Evolutionary conservation across 1,139 yeast genomes (phyloP), one percentile per base, ranked within the genome.

Genomic region (Arxiozyma telluris): DNA sequence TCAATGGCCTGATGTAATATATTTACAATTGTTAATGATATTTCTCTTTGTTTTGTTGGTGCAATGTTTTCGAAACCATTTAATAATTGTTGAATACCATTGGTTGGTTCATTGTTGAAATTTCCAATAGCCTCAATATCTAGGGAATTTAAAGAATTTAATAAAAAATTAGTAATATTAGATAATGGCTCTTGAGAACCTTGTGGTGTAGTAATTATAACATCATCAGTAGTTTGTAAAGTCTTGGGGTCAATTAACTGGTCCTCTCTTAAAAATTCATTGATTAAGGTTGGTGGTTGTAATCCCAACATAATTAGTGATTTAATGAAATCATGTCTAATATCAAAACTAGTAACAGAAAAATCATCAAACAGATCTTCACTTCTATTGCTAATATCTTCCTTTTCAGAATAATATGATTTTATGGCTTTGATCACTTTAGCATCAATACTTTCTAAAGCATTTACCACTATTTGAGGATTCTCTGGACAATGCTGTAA

Each of bases 301-400:
- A 79, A 60, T 2, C 71, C 70, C 41, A 77, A 58, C 38, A 78
- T 73, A 21, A 81, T 71, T 57, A 84, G 76, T 18, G 80, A 74
- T 59, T 78, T 79, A 22, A 83, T 65, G 54, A 85, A 81, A 21
- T 76, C 79, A 57, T 80, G 83, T 50, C 85, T 75, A 3, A 82
- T 71, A 60, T 80, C 84, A 25, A 72, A 64, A 41, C 74, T 71
- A 1, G 78, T 73, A 1, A 79, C 68, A 1, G 81, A 78, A 57
- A 76, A 76, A 59, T 75, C 79, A 54, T 69, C 67, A 53, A 69
- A 68, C 41, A 74, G 61, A 47, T 73, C 76, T 50, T 65, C 68
- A 47, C 63, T 64, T 41, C 67, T 57, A 25, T 56, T 60, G 49
- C 61, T 64, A 25, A 56, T 49, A 47, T 67, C 68, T 46, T 65